Evolutionary conservation across 164 flowering plant genomes (phyloP).

Genomic region (Sedum album): DNA sequence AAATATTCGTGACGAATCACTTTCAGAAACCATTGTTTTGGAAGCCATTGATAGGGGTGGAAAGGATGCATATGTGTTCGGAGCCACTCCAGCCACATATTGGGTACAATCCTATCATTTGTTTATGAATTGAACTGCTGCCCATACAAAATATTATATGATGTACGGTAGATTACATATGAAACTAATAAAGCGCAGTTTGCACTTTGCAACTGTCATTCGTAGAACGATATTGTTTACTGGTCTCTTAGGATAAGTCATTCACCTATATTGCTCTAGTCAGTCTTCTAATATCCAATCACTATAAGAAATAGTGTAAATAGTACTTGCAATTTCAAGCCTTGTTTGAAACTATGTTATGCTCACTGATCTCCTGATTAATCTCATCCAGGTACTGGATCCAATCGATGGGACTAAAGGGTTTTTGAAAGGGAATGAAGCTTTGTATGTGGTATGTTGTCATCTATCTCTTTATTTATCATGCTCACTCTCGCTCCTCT

Average conservation of each 20-base stretch:
- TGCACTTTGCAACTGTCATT: too few relatives aligned
- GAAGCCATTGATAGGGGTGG: conserved; percentile 92
- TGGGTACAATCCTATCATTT: too few relatives aligned
- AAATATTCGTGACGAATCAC: conserved; percentile 21
- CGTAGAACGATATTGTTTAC: too few relatives aligned
- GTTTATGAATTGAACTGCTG: not conserved
- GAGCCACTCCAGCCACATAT: conserved; percentile 42
- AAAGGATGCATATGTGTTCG: conserved; percentile 47
- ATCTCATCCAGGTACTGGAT: conserved; percentile 62
- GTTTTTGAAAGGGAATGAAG: conserved; percentile 68
- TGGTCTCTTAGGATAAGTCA: too few relatives aligned
- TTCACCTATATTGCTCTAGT: too few relatives aligned
- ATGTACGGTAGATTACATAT: too few relatives aligned
- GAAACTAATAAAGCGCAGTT: too few relatives aligned
- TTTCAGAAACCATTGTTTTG: conserved; percentile 44
- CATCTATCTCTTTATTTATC: not conserved
- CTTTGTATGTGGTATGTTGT: conserved; percentile 80
- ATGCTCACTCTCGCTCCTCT: not conserved
- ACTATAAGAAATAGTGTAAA: too few relatives aligned
- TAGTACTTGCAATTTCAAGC: conserved; percentile 13
- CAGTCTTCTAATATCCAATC: too few relatives aligned
- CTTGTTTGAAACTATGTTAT: not conserved
- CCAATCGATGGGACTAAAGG: conserved; percentile 97
- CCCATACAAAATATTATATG: not conserved
- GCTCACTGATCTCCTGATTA: not conserved